Conservation (phyloP, 2,329 filamentous ascomycete species). For the Fusarium nanum region DNA sequence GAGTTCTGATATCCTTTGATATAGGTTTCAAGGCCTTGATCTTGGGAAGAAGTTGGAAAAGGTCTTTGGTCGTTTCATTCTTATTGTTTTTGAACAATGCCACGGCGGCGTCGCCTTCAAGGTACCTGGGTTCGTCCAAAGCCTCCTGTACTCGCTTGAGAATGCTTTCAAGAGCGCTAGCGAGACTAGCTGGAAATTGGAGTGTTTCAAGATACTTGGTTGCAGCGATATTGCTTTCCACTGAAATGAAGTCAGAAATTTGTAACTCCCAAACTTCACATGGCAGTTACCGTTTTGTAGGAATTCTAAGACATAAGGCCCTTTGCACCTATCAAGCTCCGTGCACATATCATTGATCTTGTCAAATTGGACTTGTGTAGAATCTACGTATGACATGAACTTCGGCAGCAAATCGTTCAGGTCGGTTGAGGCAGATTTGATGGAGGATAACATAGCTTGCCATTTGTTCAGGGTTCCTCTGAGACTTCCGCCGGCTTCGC, state of each 20-base stretch:
- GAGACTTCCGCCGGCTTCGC: not conserved
- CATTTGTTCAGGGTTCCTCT: not conserved
- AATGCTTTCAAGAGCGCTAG: accelerated
- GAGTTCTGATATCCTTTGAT: not conserved
- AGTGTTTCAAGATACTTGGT: not conserved
- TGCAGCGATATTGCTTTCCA: not conserved
- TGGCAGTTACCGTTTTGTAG: not conserved
- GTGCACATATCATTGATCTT: not conserved
- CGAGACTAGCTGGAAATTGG: not conserved
- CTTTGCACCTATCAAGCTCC: not conserved
- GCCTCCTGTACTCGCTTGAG: not conserved
- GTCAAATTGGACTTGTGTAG: not conserved
- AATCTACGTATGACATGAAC: not conserved
- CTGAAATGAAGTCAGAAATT: not conserved
- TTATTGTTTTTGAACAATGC: not conserved
- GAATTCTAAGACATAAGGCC: not conserved
- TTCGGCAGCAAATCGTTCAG: not conserved
- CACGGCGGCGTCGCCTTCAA: not conserved
- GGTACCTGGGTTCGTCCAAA: not conserved
- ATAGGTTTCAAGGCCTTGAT: not conserved
- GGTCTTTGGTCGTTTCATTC: not conserved
- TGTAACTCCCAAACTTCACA: too few relatives aligned
- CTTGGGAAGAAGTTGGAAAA: not conserved
- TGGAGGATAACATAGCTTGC: not conserved
- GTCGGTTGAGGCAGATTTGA: accelerated